Conservation (phyloP, 2,329 filamentous ascomycete genomes). For the Fusarium newnesense region DNA sequence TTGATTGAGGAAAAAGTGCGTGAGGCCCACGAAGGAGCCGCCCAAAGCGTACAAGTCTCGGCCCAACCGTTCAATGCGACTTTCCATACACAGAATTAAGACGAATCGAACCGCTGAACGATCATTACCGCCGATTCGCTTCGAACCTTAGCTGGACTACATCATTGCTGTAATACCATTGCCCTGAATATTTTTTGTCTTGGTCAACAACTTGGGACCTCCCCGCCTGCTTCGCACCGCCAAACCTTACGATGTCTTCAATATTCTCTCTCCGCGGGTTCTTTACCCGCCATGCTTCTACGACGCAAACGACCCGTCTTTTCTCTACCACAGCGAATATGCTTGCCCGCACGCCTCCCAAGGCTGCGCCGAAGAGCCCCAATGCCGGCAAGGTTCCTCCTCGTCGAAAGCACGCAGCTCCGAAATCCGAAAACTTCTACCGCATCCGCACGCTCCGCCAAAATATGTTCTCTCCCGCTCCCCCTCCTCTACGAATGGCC, state of each 20-base stretch:
- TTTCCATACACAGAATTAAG: background rate
- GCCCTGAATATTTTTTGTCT: background rate
- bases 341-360: slow-evolving; percentile 46
- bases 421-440: slow-evolving; percentile 53
- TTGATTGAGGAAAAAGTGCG: background rate
- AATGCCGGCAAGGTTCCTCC: slow-evolving; percentile 37
- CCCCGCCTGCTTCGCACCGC: background rate
- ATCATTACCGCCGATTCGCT: background rate
- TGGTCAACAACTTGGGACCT: background rate
- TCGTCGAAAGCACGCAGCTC: slow-evolving; percentile 43
- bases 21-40: background rate
- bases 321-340: slow-evolving; percentile 48
- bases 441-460: slow-evolving; percentile 58
- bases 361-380: slow-evolving; percentile 40
- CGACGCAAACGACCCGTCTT: slow-evolving; percentile 36
- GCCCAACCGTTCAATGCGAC: background rate
- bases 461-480: slow-evolving; percentile 62
- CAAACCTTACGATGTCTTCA: slow-evolving; percentile 43
- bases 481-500: slow-evolving; percentile 83
- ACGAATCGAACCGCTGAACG: background rate
- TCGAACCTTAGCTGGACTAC: background rate
- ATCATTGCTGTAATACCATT: background rate
- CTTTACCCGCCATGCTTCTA: slow-evolving; percentile 39
- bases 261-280: slow-evolving; percentile 47
- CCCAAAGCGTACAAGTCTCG: background rate